phyloP scores from a whole-genome alignment of 805 yeast genomes.

The Dipodascus geniculatus region DNA sequence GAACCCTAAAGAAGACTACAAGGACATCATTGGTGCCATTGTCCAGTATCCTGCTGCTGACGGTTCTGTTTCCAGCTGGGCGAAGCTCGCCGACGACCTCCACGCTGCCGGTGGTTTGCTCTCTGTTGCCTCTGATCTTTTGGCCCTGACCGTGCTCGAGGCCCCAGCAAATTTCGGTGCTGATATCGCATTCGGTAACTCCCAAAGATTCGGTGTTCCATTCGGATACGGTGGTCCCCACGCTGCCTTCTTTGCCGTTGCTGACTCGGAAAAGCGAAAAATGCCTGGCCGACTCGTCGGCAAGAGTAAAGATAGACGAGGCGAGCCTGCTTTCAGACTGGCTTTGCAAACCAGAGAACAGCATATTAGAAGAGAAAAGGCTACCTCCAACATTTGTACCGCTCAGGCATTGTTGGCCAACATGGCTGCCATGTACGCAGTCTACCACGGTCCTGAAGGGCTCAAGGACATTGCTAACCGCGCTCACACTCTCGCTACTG shows the following conservation, averaged over 20 bases:
- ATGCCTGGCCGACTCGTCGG: constrained; percentile 97
- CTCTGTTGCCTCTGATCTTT: constrained; percentile 81
- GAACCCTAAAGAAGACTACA: constrained; percentile 18
- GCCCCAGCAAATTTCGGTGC: constrained; percentile 85
- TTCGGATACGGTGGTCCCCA: constrained; percentile 98
- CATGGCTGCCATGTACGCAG: constrained; percentile 90
- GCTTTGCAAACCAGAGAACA: constrained; percentile 98
- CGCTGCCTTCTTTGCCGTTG: constrained; percentile 92
- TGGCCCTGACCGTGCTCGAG: constrained; percentile 75
- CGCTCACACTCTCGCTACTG: constrained; percentile 59
- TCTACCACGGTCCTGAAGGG: constrained; percentile 91
- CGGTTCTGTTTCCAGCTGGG: constrained; percentile 51
- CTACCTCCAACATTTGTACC: constrained; percentile 95
- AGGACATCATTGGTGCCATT: constrained; percentile 62
- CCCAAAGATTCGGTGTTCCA: constrained; percentile 97
- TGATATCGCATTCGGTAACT: constrained; percentile 82
- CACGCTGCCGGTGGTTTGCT: constrained; percentile 67
- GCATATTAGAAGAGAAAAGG: constrained; percentile 94
- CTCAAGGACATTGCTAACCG: constrained; percentile 65
- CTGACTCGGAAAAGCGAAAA: constrained; percentile 70
- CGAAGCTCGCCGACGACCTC: constrained; percentile 46
- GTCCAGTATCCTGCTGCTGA: constrained; percentile 87
- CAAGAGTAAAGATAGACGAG: constrained; percentile 80
- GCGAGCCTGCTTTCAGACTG: constrained; percentile 77
- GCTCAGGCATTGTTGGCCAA: constrained; percentile 96